A percentile compares a stretch with the other conserved stretches of the same genome.
Conservation (phyloP, 352 stramenopile species). For the Globisporangium megalacanthum region DNA sequence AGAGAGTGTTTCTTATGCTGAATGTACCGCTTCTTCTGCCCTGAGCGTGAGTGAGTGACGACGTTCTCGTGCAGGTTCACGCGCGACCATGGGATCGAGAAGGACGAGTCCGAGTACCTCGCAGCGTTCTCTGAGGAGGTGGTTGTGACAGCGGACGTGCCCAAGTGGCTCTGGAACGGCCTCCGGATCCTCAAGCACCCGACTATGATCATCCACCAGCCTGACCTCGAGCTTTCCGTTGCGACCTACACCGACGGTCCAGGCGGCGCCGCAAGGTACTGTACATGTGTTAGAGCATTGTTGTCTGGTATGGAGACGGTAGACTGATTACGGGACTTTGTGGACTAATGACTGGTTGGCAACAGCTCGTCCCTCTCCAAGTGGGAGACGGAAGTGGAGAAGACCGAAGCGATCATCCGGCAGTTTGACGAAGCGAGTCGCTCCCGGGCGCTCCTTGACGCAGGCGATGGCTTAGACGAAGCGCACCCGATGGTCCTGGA, state of each 20-base stretch:
- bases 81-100: conserved; percentile 80
- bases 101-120: conserved; percentile 84
- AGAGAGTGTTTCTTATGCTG: not conserved
- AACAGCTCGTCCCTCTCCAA: conserved; percentile 39
- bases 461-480: conserved; percentile 45
- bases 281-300: not conserved
- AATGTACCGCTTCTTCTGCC: too few relatives aligned
- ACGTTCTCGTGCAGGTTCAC: conserved; percentile 46
- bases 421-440: conserved; percentile 77
- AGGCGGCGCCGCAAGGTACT: conserved; percentile 22
- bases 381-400: conserved; percentile 78
- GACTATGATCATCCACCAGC: conserved; percentile 84
- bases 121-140: conserved; percentile 80
- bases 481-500: conserved; percentile 39
- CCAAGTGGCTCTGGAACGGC: conserved; percentile 83
- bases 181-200: conserved; percentile 78
- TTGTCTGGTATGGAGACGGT: not conserved
- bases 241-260: conserved; percentile 26
- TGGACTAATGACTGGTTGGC: not conserved
- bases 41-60: not conserved
- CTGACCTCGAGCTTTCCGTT: conserved; percentile 45
- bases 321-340: too few relatives aligned
- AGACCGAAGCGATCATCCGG: conserved; percentile 74
- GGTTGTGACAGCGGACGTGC: conserved; percentile 63
- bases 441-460: conserved; percentile 50